These are phyloP conservation scores for Ophiocordyceps robertsii DNA, from an alignment of 2,329 filamentous ascomycete species.

Conservation along the genomic window DNA sequence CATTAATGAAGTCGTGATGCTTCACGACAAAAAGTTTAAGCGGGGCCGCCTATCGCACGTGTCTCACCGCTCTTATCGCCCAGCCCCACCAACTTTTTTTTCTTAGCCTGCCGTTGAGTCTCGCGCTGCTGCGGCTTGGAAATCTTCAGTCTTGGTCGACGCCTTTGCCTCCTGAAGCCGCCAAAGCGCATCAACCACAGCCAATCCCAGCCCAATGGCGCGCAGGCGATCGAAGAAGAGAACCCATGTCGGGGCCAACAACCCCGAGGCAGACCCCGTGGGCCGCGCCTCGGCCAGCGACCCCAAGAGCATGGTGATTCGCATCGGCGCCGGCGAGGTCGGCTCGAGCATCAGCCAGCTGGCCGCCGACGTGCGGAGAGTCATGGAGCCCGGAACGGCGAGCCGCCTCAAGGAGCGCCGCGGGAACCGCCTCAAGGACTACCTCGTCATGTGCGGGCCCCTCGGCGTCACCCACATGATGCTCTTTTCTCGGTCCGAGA, in stretches of 20 bases:
- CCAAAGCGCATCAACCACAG: background rate
- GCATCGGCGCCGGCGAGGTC: conserved; percentile 87
- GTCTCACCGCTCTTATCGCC: conserved; percentile 18
- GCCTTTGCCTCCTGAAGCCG: conserved; percentile 1
- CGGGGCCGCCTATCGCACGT: conserved; percentile 19
- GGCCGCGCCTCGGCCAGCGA: conserved; percentile 51
- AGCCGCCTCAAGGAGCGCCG: conserved; percentile 78
- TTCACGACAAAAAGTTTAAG: conserved; percentile 14
- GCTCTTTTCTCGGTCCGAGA: conserved; percentile 80
- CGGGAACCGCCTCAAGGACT: conserved; percentile 81
- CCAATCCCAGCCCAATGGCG: conserved; percentile 47
- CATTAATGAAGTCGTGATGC: background rate
- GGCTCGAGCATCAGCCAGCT: conserved; percentile 85
- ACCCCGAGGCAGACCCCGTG: conserved; percentile 40
- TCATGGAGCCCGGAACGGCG: conserved; percentile 95
- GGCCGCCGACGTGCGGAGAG: conserved; percentile 75
- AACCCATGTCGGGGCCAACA: conserved; percentile 61
- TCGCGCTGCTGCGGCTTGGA: background rate
- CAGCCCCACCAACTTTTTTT: conserved; percentile 22
- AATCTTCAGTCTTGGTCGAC: conserved; percentile 1
- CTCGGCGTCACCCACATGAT: conserved; percentile 86
- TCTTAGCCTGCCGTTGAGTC: too few species aligned
- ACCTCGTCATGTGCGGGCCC: conserved; percentile 88
- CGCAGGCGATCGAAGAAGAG: conserved; percentile 75
- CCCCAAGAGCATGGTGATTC: conserved; percentile 97